Conservation (phyloP, 1,284 basidiomycete species). For the Termitomyces sp. region DNA sequence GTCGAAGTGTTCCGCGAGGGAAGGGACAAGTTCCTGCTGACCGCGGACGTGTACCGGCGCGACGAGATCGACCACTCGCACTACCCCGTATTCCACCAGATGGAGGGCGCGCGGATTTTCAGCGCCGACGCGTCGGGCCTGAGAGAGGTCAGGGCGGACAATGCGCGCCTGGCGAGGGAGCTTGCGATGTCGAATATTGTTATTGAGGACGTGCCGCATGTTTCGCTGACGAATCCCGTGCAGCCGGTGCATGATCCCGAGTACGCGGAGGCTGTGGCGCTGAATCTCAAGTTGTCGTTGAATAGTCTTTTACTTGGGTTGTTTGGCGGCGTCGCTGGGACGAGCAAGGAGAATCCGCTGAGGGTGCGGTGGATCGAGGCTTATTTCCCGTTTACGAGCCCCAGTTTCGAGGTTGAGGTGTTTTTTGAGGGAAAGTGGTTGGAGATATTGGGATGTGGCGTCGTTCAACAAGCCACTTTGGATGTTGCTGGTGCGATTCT, state of each 20-base stretch:
- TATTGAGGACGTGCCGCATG: conserved; percentile 82
- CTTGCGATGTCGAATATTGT: conserved; percentile 70
- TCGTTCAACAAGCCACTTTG: conserved; percentile 86
- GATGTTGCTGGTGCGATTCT: conserved; percentile 72
- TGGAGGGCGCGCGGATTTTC: conserved; percentile 91
- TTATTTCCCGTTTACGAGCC: conserved; percentile 96
- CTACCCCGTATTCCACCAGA: conserved; percentile 98
- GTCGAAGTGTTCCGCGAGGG: conserved; percentile 84
- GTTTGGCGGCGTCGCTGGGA: conserved; percentile 60
- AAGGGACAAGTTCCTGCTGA: conserved; percentile 82
- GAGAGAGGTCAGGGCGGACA: conserved; percentile 60
- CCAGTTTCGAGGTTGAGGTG: conserved; percentile 97
- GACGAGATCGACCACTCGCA: conserved; percentile 98
- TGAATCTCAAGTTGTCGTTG: conserved; percentile 88
- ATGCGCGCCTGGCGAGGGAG: conserved; percentile 54
- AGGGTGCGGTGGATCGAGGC: conserved; percentile 96
- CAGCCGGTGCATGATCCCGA: conserved; percentile 74
- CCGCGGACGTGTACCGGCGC: conserved; percentile 97
- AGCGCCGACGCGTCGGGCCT: conserved; percentile 46
- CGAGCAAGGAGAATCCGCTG: conserved; percentile 59
- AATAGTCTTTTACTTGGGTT: conserved; percentile 85
- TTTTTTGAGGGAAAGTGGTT: conserved; percentile 97
- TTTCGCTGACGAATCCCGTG: conserved; percentile 74
- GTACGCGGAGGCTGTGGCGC: conserved; percentile 68
- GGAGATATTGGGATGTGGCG: conserved; percentile 93